Evolutionary conservation across 1,139 yeast species (phyloP), one percentile per base, ranked within the genome.

Genomic region (Pichia sp.): DNA sequence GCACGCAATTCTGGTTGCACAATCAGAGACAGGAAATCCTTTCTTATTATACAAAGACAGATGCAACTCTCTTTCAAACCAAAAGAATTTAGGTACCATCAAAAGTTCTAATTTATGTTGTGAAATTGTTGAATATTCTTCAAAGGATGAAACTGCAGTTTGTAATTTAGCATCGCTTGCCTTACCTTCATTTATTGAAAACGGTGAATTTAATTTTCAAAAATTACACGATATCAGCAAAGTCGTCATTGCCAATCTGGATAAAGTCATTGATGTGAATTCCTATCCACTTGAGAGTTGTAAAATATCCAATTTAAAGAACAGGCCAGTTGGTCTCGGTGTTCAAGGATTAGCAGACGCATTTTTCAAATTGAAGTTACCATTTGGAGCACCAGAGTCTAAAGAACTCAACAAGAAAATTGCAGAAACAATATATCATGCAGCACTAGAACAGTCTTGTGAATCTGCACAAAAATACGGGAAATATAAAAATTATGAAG

Each of bases 311-410:
- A 78, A 78, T 57, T 65, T 68, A 69, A 72, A 72, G 60, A 73
- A 78, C 56, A 70, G 83, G 59, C 83, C 83, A 22, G 71, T 78
- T 59, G 83, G 83, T 20, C 65, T 78, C 46, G 83, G 83, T 57
- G 83, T 78, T 34, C 83, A 77, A 65, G 83, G 83, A 50, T 68
- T 78, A 47, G 81, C 83, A 33, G 83, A 78, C 62, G 67, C 75
- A 1, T 78, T 78, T 58, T 75, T 77, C 72, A 69, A 67, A 43
- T 67, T 78, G 54, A 68, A 79, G 61, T 59, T 73, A 47, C 77
- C 82, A 32, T 78, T 78, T 61, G 83, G 77, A 51, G 76, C 81
- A 35, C 68, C 68, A 57, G 76, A 74, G 56, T 81, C 83, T 11
- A 68, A 72, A 53, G 67, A 68, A 52, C 68, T 78, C 46, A 78